Base-by-base conservation (phyloP, 2,329 filamentous ascomycete species). In the Diaporthe ampelina region DNA sequence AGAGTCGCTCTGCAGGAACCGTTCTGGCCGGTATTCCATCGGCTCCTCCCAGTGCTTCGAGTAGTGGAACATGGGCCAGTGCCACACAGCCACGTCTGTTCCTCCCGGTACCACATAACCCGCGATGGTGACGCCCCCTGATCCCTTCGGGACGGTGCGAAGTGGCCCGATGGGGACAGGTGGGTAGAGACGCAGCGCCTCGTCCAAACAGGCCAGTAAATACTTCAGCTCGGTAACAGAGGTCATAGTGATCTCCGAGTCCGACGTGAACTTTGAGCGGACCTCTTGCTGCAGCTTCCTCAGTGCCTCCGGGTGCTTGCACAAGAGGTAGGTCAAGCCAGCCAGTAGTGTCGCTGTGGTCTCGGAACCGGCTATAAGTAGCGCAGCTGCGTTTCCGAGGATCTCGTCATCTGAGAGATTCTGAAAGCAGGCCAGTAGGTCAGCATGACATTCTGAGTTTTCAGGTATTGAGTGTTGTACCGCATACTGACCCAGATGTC, bases 171-270 rank as follows among this genome's bases (percentile, higher is more conserved):
- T 32, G 2, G 76, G 61, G 0, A 77, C 73, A 21, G 79, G 78
- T 8, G 85, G 84, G 70, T 84, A 86, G 58, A 84, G 77, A 9
- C 85, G 81, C 50, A 87, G 73, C 7, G 79, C 79, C 76, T 87
- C 85, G 9, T 85, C 79, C 17, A 86, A 76, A 61, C 78, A 80
- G 3, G 84, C 84, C 15, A 79, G 75, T 70, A 86, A 78, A 58
- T 86, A 87, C 9, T 76, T 69, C 0, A 85, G 77, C 9, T 76
- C 74, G 43, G 75, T 70, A 1, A 81, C 78, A 6, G 79, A 78
- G 4, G 77, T 76, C 32, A 85, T 73, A 5, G 77, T 82, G 56
- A 88, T 87, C 0, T 86, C 82, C 0, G 81, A 77, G 19, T 83
- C 80, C 0, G 59, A 76, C 1, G 76, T 70, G 72, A 86, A 87